Evolutionary conservation across 2,329 filamentous ascomycete genomes (phyloP).

Genomic region (Penicillium sp.): DNA sequence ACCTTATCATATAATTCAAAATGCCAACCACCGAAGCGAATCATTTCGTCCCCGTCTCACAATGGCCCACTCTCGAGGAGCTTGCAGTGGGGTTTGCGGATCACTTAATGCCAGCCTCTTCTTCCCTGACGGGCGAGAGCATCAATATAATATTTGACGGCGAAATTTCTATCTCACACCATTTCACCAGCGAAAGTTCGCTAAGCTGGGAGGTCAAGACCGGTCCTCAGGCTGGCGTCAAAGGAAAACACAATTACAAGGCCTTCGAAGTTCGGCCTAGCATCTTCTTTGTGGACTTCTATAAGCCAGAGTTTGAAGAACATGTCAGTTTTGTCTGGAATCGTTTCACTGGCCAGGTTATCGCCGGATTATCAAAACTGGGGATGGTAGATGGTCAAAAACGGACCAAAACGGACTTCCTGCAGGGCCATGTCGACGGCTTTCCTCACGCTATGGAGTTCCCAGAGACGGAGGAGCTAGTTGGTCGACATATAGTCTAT

Average conservation of each 20-base stretch:
- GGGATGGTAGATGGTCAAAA: background rate
- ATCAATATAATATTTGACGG: background rate
- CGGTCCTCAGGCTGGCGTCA: background rate
- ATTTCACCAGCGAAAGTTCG: background rate
- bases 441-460: background rate
- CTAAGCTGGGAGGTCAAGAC: background rate
- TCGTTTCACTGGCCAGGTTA: background rate
- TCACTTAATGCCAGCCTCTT: background rate
- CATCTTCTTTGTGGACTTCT: background rate
- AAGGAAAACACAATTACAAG: background rate
- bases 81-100: background rate
- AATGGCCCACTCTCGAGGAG: background rate
- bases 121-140: background rate
- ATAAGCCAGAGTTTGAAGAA: background rate
- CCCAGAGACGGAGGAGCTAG: background rate
- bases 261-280: background rate
- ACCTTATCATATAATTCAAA: background rate
- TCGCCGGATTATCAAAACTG: background rate
- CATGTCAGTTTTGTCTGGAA: background rate
- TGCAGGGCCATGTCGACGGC: background rate
- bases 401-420: background rate
- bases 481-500: background rate
- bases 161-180: background rate
- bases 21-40: background rate
- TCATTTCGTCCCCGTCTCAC: background rate